phyloP scores from a whole-genome alignment of 2,329 filamentous ascomycete species.

The Plenodomus biglobosus region DNA sequence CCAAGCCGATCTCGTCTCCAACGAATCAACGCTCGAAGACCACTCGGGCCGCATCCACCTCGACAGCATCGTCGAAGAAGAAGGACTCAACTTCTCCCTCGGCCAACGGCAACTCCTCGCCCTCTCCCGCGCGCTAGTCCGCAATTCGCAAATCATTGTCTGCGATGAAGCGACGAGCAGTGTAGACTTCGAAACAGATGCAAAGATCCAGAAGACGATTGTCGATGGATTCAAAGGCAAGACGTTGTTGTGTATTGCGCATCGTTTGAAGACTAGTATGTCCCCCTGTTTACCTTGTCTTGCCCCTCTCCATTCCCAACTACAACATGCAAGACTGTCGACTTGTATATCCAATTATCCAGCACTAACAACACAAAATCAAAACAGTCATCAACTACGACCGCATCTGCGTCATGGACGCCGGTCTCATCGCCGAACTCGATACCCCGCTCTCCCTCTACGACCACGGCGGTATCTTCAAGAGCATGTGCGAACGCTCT shows the following conservation, averaged over 20 bases:
- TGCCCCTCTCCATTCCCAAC: background rate
- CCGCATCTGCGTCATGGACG: conserved; percentile 95
- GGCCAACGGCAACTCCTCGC: conserved; percentile 78
- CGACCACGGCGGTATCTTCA: conserved; percentile 75
- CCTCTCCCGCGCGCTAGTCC: conserved; percentile 83
- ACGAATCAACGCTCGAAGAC: conserved; percentile 51
- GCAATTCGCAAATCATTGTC: conserved; percentile 86
- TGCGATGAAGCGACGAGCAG: conserved; percentile 84
- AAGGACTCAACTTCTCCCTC: conserved; percentile 80
- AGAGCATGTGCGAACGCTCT: conserved; percentile 84
- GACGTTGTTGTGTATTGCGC: conserved; percentile 89
- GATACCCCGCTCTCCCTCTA: conserved; percentile 75
- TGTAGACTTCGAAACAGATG: conserved; percentile 79
- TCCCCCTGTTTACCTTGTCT: background rate
- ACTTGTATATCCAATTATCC: background rate
- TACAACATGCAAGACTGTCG: background rate
- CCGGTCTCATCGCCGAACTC: conserved; percentile 82
- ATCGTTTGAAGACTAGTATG: conserved; percentile 72
- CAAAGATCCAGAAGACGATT: conserved; percentile 91
- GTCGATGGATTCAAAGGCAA: conserved; percentile 80
- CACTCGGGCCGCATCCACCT: conserved; percentile 70
- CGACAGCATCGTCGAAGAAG: conserved; percentile 65
- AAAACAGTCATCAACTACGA: conserved; percentile 75
- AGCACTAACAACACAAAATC: conserved; percentile 50
- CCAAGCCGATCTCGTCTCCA: conserved; percentile 69